Conservation (phyloP, 163 green algal species). For the Chlamydomonas reinhardtii region DNA sequence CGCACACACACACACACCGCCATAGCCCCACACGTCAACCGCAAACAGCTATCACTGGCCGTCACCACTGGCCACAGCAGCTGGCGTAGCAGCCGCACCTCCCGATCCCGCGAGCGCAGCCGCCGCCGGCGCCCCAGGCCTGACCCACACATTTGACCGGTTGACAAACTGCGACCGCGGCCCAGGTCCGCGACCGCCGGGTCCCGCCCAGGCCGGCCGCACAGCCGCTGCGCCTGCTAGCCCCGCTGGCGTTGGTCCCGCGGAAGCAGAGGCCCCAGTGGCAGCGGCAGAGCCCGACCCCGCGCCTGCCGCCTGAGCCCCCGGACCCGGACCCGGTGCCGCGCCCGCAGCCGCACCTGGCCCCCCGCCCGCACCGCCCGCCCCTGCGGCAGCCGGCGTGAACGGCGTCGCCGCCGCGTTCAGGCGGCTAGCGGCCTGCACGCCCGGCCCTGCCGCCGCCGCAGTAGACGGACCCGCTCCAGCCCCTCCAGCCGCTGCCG, state of each 20-base stretch:
- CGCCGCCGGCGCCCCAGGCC: background rate
- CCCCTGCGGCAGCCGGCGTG: background rate
- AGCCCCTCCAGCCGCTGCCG: too few relatives aligned
- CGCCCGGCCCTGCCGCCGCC: too few relatives aligned
- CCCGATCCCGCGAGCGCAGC: background rate
- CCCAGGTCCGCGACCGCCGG: too few relatives aligned
- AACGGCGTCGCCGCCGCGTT: constrained; percentile 23
- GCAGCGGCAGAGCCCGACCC: background rate
- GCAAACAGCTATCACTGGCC: too few relatives aligned
- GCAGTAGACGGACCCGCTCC: too few relatives aligned
- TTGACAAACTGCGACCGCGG: background rate
- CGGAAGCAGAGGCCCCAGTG: too few relatives aligned
- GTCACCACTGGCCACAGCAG: background rate
- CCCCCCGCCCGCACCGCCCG: background rate
- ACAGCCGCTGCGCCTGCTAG: too few relatives aligned
- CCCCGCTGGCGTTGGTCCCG: background rate
- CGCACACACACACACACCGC: too few relatives aligned
- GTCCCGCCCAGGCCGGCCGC: background rate
- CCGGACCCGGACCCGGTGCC: background rate
- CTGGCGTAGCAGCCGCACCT: background rate
- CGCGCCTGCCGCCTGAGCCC: background rate
- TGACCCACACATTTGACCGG: constrained; percentile 25
- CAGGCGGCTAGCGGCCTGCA: background rate
- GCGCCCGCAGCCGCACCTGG: too few relatives aligned
- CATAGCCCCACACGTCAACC: too few relatives aligned